Base-by-base conservation (phyloP, 441 rosid genomes). In the Kokia cookei region DNA sequence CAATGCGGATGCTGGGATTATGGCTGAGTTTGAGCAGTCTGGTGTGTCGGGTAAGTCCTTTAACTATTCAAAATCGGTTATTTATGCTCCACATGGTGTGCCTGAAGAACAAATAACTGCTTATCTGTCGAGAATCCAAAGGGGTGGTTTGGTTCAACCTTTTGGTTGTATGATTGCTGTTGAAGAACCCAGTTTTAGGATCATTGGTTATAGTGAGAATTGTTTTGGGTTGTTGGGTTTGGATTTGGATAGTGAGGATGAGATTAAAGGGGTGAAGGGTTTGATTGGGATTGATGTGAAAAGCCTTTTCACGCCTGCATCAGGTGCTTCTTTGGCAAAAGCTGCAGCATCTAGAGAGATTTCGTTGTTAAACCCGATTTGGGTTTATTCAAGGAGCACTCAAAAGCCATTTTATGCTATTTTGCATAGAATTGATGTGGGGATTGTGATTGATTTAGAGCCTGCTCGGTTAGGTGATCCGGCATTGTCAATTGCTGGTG, bases 391-490 rank as follows among this genome's bases (percentile, higher is more conserved):
- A 27, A 86, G 84, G 73, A 84, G 78, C 14, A 74, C 82, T 42
- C 86, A 80, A 72, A 93, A 77, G 76, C 92, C 93, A 2, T 88
- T 91, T 82, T 88, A 89, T 74, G 98, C 98, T 70, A 88, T 91
- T 42, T 76, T 93, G 61, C 98, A 91, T 65, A 80, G 97, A 59
- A 82, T 90, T 48, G 98, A 91, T 73, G 86, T 84, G 54, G 97
- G 96, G 40, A 82, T 85, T 77, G 90, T 91, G 70, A 89, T 93
- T 65, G 97, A 93, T 85, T 80, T 93, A 79, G 98, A 93, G 86
- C 93, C 97, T 72, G 93, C 91, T 1, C 77, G 71, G 66, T 82
- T 89, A 0, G 80, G 71, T 32, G 93, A 91, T 75, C 88, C 86
- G 45, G 86, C 89, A 42, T 71, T 89, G 68, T 89, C 93, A 2